Evolutionary conservation across 768 basidiomycete species (phyloP).

Genomic region (Lyophyllum atratum): DNA sequence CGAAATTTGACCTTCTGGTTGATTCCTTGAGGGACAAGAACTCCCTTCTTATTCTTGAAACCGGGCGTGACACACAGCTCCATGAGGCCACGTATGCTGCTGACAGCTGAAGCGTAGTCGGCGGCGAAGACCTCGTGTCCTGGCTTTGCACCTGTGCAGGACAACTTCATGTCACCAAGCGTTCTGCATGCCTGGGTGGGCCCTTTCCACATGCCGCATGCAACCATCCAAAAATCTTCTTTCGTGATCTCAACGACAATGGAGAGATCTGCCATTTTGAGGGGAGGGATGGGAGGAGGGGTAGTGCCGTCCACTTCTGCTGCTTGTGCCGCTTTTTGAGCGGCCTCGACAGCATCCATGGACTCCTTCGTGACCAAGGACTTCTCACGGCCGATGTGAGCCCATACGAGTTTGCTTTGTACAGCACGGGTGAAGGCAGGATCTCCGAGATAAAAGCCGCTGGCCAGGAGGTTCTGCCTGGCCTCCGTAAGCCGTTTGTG

Average conservation of each 20-base stretch:
- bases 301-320: neutral
- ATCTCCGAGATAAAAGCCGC: neutral
- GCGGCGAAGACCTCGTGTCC: neutral
- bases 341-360: neutral
- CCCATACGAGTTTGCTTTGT: neutral
- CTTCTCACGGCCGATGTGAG: neutral
- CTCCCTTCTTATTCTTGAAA: neutral
- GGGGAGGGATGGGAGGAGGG: neutral
- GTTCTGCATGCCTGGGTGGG: neutral
- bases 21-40: neutral
- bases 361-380: neutral
- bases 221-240: slow-evolving; percentile 3
- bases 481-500: neutral
- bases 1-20: neutral
- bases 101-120: neutral
- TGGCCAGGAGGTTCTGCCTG: neutral
- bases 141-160: slow-evolving; percentile 1
- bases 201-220: slow-evolving; percentile 2
- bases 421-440: neutral
- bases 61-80: neutral
- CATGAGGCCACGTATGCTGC: neutral
- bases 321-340: neutral
- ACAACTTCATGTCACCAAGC: slow-evolving; percentile 4
- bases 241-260: neutral
- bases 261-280: neutral